phyloP scores from a whole-genome alignment of 139 green algal species.

The Bryopsis sp. region DNA sequence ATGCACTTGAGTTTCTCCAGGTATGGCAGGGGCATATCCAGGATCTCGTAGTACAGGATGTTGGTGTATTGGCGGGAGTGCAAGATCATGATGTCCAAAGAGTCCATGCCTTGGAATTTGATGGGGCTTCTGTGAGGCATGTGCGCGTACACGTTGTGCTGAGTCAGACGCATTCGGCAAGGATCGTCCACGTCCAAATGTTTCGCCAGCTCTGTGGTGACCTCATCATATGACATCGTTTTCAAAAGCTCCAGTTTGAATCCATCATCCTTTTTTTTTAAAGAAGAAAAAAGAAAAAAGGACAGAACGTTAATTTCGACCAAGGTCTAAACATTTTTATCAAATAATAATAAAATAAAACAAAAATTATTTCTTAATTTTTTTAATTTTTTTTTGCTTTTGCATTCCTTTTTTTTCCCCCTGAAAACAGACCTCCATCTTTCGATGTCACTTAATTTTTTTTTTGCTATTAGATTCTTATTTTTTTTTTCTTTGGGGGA shows the following conservation, averaged over 20 bases:
- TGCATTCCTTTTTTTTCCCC: too few species aligned
- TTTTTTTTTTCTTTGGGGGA: too few species aligned
- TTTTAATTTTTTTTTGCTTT: too few species aligned
- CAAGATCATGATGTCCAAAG: slow-evolving; percentile 57
- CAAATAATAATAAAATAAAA: not conserved
- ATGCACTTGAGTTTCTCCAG: slow-evolving; percentile 59
- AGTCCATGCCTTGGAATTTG: slow-evolving; percentile 41
- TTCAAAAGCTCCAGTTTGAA: slow-evolving; percentile 78
- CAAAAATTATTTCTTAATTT: not conserved
- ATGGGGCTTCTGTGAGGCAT: slow-evolving; percentile 34
- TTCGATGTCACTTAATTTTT: too few species aligned
- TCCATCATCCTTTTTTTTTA: slow-evolving; percentile 41
- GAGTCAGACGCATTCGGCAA: slow-evolving; percentile 55
- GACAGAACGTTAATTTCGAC: not conserved
- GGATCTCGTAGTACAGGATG: slow-evolving; percentile 87
- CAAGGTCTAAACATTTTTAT: too few species aligned
- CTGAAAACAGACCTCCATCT: too few species aligned
- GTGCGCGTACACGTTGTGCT: slow-evolving; percentile 72
- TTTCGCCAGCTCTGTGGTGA: slow-evolving; percentile 34
- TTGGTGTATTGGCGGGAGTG: slow-evolving; percentile 40
- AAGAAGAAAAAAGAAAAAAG: not conserved
- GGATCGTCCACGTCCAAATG: slow-evolving; percentile 27
- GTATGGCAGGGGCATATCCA: slow-evolving; percentile 88
- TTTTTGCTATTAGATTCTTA: too few species aligned
- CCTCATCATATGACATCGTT: slow-evolving; percentile 69